These are phyloP conservation scores for Alternaria sp. DNA, from an alignment of 2,329 filamentous ascomycete genomes.

Conservation along the genomic window DNA sequence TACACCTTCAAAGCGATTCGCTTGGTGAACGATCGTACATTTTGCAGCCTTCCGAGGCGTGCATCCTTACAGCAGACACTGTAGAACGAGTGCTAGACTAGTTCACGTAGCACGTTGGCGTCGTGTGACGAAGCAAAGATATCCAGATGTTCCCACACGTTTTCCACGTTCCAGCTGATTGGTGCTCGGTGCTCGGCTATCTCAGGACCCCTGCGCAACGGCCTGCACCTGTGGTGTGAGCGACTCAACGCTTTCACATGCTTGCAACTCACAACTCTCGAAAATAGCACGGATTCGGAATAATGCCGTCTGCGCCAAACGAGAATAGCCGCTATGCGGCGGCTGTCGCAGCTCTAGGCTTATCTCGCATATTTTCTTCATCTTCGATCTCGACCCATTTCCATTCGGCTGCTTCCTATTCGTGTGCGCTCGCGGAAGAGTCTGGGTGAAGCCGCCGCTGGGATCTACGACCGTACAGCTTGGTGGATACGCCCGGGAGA, in stretches of 20 bases:
- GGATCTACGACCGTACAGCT: background rate
- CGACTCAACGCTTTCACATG: conserved; percentile 34
- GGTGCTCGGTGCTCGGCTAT: conserved; percentile 19
- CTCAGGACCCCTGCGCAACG: conserved; percentile 21
- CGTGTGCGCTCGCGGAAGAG: background rate
- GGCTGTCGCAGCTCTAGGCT: background rate
- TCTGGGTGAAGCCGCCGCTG: background rate
- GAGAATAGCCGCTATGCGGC: conserved; percentile 20
- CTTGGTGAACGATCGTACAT: background rate
- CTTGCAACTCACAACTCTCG: conserved; percentile 6
- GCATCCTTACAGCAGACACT: background rate
- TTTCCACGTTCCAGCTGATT: conserved; percentile 7
- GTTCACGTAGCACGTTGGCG: background rate
- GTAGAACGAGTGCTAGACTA: background rate
- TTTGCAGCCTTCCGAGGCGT: background rate
- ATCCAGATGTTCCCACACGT: background rate
- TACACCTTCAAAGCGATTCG: background rate
- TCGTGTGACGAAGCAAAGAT: background rate
- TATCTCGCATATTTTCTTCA: background rate
- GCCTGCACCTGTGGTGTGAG: background rate
- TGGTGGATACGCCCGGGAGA: conserved; percentile 8
- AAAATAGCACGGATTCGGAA: conserved; percentile 13
- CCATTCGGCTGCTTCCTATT: conserved; percentile 1
- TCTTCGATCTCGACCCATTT: background rate
- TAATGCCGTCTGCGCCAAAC: conserved; percentile 18